Evolutionary conservation across 352 stramenopile species (phyloP).

Genomic region (Globisporangium megalacanthum): DNA sequence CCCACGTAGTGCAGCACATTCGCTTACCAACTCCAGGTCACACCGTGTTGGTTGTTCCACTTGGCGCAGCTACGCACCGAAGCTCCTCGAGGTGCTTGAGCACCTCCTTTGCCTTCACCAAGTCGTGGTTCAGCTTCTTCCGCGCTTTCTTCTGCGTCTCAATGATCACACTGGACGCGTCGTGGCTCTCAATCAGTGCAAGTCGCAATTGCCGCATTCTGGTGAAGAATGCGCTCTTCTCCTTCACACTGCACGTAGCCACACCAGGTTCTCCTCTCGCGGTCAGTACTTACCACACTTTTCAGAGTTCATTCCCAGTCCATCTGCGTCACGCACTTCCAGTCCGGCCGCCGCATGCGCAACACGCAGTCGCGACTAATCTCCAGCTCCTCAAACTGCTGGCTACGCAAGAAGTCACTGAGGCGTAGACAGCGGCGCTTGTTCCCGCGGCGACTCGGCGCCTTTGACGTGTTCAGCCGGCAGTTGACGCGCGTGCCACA

Average conservation of each 20-base stretch:
- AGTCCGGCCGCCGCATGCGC: slow-evolving; percentile 52
- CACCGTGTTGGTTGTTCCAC: not conserved
- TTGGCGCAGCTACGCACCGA: slow-evolving; percentile 19
- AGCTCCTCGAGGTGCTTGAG: slow-evolving; percentile 32
- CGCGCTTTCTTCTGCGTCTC: slow-evolving; percentile 31
- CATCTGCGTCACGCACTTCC: slow-evolving; percentile 31
- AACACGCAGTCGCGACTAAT: slow-evolving; percentile 37
- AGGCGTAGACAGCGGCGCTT: slow-evolving; percentile 37
- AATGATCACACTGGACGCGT: slow-evolving; percentile 23
- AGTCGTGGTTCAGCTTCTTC: slow-evolving; percentile 45
- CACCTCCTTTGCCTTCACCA: slow-evolving; percentile 35
- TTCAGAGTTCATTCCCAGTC: too few relatives aligned
- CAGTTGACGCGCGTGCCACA: slow-evolving; percentile 62
- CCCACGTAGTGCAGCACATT: not conserved
- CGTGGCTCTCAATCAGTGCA: slow-evolving; percentile 27
- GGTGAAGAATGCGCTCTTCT: slow-evolving; percentile 49
- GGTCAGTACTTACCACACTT: too few relatives aligned
- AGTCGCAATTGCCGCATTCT: slow-evolving; percentile 57
- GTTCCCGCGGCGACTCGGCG: slow-evolving; percentile 4
- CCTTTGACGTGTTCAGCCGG: slow-evolving; percentile 36
- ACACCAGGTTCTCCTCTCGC: not conserved
- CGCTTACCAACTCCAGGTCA: too few relatives aligned
- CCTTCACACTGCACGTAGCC: slow-evolving; percentile 18
- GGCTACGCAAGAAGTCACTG: slow-evolving; percentile 31
- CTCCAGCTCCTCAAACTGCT: slow-evolving; percentile 33